These are phyloP conservation scores for Saposhnikovia divaricata DNA, from an alignment of 129 eudicot genomes.

Conservation along the genomic window DNA sequence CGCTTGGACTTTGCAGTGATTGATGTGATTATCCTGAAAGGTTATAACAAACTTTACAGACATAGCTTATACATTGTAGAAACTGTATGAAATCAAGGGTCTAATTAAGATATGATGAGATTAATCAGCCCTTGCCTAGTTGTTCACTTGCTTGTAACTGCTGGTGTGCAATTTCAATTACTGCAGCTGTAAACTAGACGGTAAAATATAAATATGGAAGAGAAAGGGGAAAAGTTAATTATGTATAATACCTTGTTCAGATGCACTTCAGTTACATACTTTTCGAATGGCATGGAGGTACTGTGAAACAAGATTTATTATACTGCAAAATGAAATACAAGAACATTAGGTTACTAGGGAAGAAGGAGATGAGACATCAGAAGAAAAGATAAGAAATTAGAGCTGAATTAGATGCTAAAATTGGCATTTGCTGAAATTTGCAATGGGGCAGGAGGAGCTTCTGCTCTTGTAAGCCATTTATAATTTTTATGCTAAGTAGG, in stretches of 20 bases:
- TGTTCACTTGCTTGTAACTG: background rate
- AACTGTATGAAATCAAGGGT: background rate
- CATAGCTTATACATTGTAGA: background rate
- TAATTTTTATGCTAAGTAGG: no score
- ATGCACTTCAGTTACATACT: background rate
- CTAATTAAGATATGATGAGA: background rate
- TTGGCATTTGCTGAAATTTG: no score
- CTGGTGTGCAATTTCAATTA: background rate
- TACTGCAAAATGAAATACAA: no score
- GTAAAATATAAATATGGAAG: background rate
- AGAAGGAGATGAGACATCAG: no score
- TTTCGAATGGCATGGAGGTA: no score
- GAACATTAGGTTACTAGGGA: no score
- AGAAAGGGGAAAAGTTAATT: background rate
- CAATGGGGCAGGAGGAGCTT: no score
- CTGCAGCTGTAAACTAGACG: background rate
- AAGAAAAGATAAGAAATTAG: no score
- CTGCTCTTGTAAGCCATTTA: no score
- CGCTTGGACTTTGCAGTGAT: background rate
- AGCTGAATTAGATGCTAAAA: no score
- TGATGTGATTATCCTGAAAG: background rate
- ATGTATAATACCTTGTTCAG: background rate
- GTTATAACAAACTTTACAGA: background rate
- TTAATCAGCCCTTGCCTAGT: background rate
- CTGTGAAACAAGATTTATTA: no score